Percentiles rank a stretch among this genome's conserved stretches.
These are phyloP conservation scores for Antitrichia curtipendula DNA, from an alignment of 225 moss, liverwort and hornwort species.

Conservation along the genomic window DNA sequence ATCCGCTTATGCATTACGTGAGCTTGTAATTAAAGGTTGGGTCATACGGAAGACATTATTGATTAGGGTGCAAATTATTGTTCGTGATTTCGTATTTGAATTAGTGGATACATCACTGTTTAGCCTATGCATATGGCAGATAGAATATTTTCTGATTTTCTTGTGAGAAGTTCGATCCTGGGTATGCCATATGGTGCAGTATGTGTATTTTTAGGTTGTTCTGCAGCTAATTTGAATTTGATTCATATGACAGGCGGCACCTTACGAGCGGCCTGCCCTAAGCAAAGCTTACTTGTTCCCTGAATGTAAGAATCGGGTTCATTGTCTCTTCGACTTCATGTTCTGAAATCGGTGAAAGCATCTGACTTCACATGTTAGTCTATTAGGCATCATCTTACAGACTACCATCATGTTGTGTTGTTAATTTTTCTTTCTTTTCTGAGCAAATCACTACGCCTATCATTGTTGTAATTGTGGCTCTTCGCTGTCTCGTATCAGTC, in stretches of 20 bases:
- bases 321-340: not conserved
- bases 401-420: not conserved
- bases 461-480: not conserved
- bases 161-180: not conserved
- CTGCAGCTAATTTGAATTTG: not conserved
- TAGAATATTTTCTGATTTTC: not conserved
- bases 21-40: not conserved
- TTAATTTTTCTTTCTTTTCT: not conserved
- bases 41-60: not conserved
- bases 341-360: not conserved
- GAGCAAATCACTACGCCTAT: not conserved
- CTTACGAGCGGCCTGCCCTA: slow-evolving; percentile 74
- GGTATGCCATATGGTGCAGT: too few species aligned
- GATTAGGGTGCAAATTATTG: not conserved
- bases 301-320: slow-evolving; percentile 1
- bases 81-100: not conserved
- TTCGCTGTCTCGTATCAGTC: not conserved
- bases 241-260: slow-evolving; percentile 31
- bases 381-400: not conserved
- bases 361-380: not conserved
- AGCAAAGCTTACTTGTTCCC: slow-evolving; percentile 69
- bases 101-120: not conserved
- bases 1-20: not conserved
- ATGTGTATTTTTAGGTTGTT: not conserved
- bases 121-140: not conserved